phyloP scores from a whole-genome alignment of 805 yeast genomes.

The Starmerella bombicola region DNA sequence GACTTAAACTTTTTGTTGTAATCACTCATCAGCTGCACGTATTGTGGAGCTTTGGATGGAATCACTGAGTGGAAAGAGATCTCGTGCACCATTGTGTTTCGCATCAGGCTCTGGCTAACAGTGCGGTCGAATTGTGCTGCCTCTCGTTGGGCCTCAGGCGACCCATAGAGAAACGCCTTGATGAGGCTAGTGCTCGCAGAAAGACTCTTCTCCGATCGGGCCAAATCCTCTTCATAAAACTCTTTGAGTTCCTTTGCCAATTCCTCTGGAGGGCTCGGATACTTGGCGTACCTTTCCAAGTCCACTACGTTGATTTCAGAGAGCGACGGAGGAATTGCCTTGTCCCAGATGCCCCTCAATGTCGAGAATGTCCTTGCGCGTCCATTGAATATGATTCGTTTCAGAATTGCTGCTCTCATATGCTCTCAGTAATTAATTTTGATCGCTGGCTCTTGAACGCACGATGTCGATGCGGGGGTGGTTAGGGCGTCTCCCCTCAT shows the following conservation, averaged over 20 bases:
- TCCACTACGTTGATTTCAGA: conserved; percentile 27
- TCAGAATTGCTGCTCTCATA: too few relatives aligned
- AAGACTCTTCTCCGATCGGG: neutral
- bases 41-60: conserved; percentile 29
- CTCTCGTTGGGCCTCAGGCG: conserved; percentile 28
- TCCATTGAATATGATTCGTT: too few relatives aligned
- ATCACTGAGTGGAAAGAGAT: conserved; percentile 30
- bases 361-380: too few relatives aligned
- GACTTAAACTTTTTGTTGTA: conserved; percentile 12
- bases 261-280: conserved; percentile 17
- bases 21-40: conserved; percentile 26
- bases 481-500: too few relatives aligned
- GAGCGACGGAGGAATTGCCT: conserved; percentile 24
- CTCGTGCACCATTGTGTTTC: conserved; percentile 36
- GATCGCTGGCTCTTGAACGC: too few relatives aligned
- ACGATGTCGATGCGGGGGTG: too few relatives aligned
- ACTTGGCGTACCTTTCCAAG: conserved; percentile 24
- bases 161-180: conserved; percentile 33
- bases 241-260: conserved; percentile 5
- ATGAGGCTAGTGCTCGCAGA: conserved; percentile 17
- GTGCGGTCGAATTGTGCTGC: conserved; percentile 28
- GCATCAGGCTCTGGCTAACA: conserved; percentile 28
- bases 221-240: conserved; percentile 3
- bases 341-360: neutral
- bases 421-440: too few relatives aligned